These are phyloP conservation scores for Trichoderma hamatum DNA, from an alignment of 2,329 filamentous ascomycete species.

Conservation along the genomic window DNA sequence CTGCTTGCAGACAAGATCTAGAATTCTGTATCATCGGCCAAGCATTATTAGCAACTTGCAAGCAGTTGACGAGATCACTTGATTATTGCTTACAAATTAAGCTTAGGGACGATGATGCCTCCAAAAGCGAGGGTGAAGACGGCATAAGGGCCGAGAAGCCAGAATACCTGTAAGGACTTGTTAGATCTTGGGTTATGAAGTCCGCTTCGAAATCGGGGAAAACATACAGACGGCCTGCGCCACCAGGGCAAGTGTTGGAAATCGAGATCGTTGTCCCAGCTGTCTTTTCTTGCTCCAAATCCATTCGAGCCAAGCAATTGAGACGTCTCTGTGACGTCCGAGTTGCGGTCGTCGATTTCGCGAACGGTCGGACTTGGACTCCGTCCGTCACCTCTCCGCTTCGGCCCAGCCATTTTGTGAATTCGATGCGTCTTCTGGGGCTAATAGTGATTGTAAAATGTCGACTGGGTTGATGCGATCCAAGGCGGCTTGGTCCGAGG, in stretches of 20 bases:
- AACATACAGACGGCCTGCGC: constrained; percentile 62
- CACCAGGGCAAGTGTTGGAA: constrained; percentile 66
- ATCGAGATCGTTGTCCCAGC: constrained; percentile 46
- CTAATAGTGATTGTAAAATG: neutral
- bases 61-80: neutral
- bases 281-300: constrained; percentile 10
- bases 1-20: constrained; percentile 79
- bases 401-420: constrained; percentile 21
- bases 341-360: constrained; percentile 18
- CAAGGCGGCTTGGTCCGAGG: neutral
- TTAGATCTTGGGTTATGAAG: constrained; percentile 31
- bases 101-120: constrained; percentile 79
- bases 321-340: constrained; percentile 42
- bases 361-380: constrained; percentile 18
- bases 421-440: neutral
- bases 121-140: constrained; percentile 86
- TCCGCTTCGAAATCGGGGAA: neutral
- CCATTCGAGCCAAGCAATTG: constrained; percentile 43
- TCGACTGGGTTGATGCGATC: neutral
- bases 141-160: constrained; percentile 79
- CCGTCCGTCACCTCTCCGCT: constrained; percentile 11
- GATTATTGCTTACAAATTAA: constrained; percentile 66
- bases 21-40: constrained; percentile 55
- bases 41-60: neutral
- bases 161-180: constrained; percentile 64